phyloP scores from a whole-genome alignment of 106 monocot genomes.

The Apostasia ramifera region DNA sequence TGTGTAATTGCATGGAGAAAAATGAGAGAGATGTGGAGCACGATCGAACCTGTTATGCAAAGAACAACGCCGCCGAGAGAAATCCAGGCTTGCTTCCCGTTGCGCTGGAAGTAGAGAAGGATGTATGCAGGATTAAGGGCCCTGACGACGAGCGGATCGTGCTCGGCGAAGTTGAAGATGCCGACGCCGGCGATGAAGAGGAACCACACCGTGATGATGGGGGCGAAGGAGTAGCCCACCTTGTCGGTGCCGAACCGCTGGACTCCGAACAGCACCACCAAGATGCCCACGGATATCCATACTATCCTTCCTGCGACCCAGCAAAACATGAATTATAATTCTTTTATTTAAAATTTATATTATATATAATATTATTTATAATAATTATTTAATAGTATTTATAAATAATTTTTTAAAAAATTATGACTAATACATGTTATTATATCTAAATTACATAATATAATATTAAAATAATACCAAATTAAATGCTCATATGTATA shows the following conservation, averaged over 20 bases:
- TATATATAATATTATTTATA: too few relatives aligned
- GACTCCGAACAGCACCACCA: conserved; percentile 35
- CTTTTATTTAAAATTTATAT: too few relatives aligned
- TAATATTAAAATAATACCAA: too few relatives aligned
- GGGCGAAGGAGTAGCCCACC: conserved; percentile 67
- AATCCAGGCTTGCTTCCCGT: conserved; percentile 57
- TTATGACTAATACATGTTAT: too few relatives aligned
- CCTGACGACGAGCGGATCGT: conserved; percentile 39
- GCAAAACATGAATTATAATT: too few relatives aligned
- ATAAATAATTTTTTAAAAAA: too few relatives aligned
- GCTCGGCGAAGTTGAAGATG: conserved; percentile 37
- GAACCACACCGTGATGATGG: conserved; percentile 50
- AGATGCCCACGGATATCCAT: conserved; percentile 36
- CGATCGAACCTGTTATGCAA: conserved; percentile 56
- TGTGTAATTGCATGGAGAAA: too few relatives aligned
- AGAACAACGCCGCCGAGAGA: conserved; percentile 69
- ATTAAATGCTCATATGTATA: too few relatives aligned
- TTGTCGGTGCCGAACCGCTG: conserved; percentile 70
- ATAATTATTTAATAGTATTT: too few relatives aligned
- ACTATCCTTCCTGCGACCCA: too few relatives aligned
- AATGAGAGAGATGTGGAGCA: too few relatives aligned
- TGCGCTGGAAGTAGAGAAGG: conserved; percentile 42
- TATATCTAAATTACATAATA: too few relatives aligned
- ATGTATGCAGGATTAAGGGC: conserved; percentile 64
- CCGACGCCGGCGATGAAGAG: conserved; percentile 37